Evolutionary conservation across 306 rosid species (phyloP).

Genomic region (Argentina anserina): DNA sequence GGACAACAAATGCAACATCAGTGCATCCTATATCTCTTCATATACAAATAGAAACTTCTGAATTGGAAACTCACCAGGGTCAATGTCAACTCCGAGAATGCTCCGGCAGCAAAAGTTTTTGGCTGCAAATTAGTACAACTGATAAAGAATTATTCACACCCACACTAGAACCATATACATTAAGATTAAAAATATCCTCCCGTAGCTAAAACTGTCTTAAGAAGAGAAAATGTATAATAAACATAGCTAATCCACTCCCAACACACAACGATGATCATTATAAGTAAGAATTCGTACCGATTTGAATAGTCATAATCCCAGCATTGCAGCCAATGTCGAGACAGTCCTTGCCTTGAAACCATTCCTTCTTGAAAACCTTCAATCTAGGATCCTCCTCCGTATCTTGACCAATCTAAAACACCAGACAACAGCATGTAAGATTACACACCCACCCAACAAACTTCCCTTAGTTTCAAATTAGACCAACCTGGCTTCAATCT

Average conservation of each 20-base stretch:
- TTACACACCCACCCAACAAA: not conserved
- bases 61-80: conserved; percentile 56
- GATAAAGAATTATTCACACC: not conserved
- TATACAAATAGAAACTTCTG: conserved; percentile 4
- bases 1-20: not conserved
- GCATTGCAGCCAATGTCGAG: conserved; percentile 89
- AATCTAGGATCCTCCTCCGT: conserved; percentile 74
- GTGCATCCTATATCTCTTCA: not conserved
- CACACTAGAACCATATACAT: not conserved
- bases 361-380: conserved; percentile 65
- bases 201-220: not conserved
- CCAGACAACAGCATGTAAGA: not conserved
- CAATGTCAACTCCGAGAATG: conserved; percentile 90
- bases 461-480: not conserved
- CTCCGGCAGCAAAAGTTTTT: conserved; percentile 64
- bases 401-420: conserved; percentile 61
- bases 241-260: not conserved
- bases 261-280: not conserved
- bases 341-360: conserved; percentile 86
- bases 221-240: not conserved
- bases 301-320: conserved; percentile 70
- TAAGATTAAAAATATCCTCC: not conserved
- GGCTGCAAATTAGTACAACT: conserved; percentile 39
- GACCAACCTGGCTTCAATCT: not conserved
- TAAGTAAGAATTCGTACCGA: conserved; percentile 40